Base-by-base conservation (phyloP, 495 filamentous ascomycete genomes). In the Xylaria cubensis region DNA sequence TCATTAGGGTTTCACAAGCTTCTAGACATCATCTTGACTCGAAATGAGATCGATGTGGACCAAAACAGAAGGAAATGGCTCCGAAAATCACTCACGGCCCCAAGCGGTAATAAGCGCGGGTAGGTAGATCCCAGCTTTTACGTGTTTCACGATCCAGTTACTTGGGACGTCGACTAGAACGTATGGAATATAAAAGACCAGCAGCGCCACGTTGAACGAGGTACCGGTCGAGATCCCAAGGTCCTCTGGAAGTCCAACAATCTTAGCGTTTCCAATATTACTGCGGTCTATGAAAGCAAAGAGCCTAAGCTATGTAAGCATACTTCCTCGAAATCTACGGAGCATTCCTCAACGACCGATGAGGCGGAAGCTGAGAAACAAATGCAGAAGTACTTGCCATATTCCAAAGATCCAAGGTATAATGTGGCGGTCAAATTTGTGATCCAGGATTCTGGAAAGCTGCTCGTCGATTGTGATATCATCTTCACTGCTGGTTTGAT, bases 91-190 rank as follows among this genome's bases (percentile, higher is more conserved):
- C 39, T 42, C 9, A 42, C 39, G 74, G 4, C 86, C 91, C 80
- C 71, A 89, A 67, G 13, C 83, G 77, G 78, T 77, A 78, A 87
- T 88, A 39, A 88, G 81, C 17, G 79, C 76, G 0, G 87, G 83
- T 41, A 87, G 80, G 82, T 84, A 88, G 44, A 86, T 76, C 17
- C 83, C 90, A 21, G 91, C 90, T 4, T 82, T 76, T 12, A 92
- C 75, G 46, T 83, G 86, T 73, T 88, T 91, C 75, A 93, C 79
- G 36, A 93, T 76, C 9, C 92, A 78, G 77, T 93, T 93, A 74
- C 84, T 86, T 0, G 86, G 87, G 4, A 88, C 77, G 71, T 88
- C 85, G 65, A 86, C 77, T 19, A 84, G 79, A 51, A 87, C 83
- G 72, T 87, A 88, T 13, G 83, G 80, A 55, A 87, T 80, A 74